Evolutionary conservation across 805 yeast genomes (phyloP).

Genomic region (Lipomyces anomalus): DNA sequence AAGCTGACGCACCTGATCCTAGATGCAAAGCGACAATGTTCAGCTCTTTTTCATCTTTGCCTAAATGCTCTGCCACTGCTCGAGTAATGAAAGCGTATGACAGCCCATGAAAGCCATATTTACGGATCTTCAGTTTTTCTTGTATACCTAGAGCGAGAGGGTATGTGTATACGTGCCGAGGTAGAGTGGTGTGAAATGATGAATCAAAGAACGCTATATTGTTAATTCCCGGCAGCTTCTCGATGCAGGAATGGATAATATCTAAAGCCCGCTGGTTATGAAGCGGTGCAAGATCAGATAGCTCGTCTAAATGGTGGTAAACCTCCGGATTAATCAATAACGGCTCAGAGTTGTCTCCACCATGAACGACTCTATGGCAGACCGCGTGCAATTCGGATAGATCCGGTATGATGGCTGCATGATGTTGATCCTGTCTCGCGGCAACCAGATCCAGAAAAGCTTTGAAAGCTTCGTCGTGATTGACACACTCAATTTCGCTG

Average conservation of each 20-base stretch:
- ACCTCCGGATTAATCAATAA: conserved; percentile 17
- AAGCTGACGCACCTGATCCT: conserved; percentile 26
- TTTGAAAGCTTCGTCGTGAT: conserved; percentile 22
- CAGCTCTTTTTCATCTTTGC: conserved; percentile 3
- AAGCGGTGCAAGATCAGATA: conserved; percentile 24
- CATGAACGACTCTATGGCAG: conserved; percentile 24
- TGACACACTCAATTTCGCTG: conserved; percentile 13
- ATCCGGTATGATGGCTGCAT: conserved; percentile 7
- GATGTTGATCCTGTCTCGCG: background rate
- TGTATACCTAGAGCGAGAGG: conserved; percentile 19
- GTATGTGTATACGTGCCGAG: conserved; percentile 19
- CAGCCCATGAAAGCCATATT: conserved; percentile 23
- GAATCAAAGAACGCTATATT: conserved; percentile 24
- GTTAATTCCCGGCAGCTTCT: conserved; percentile 6
- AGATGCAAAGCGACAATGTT: conserved; percentile 21
- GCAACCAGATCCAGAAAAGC: conserved; percentile 8
- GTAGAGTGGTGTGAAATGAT: conserved; percentile 21
- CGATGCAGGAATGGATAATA: conserved; percentile 21
- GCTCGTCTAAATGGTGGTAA: conserved; percentile 19
- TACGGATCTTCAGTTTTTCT: conserved; percentile 15
- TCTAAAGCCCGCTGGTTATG: conserved; percentile 24
- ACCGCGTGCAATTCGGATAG: conserved; percentile 12
- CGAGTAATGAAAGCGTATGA: conserved; percentile 20
- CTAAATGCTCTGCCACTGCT: conserved; percentile 7
- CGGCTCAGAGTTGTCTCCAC: conserved; percentile 19